These are phyloP conservation scores for Penicillium malachiteum DNA, from an alignment of 495 filamentous ascomycete species.

Conservation along the genomic window DNA sequence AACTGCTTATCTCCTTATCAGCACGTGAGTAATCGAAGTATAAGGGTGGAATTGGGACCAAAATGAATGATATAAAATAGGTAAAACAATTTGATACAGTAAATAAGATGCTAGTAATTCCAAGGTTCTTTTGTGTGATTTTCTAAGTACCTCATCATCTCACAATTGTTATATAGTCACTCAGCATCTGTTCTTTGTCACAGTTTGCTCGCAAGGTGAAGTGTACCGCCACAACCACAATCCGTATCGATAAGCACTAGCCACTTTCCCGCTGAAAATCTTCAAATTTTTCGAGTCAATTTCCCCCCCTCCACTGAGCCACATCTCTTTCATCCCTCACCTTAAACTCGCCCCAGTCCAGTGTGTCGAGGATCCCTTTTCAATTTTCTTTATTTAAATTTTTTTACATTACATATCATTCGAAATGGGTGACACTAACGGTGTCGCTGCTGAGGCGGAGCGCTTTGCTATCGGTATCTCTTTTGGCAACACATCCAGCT, in stretches of 20 bases:
- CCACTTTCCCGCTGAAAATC: slow-evolving; percentile 33
- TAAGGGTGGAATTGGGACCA: too few species aligned
- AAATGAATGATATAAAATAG: not conserved
- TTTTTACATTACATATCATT: slow-evolving; percentile 2
- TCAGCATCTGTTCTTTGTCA: too few species aligned
- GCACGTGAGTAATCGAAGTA: slow-evolving; percentile 14
- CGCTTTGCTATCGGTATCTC: slow-evolving; percentile 88
- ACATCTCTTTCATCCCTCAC: slow-evolving; percentile 15
- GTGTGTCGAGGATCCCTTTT: slow-evolving; percentile 15
- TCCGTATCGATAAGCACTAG: slow-evolving; percentile 42
- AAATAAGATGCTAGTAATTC: too few species aligned
- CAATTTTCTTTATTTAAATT: too few species aligned
- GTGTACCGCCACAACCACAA: slow-evolving; percentile 37
- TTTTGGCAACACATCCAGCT: slow-evolving; percentile 97
- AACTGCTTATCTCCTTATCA: slow-evolving; percentile 18
- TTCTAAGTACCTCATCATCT: too few species aligned
- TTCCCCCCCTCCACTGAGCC: slow-evolving; percentile 26
- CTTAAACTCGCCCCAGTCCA: slow-evolving; percentile 12
- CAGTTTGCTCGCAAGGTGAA: not conserved
- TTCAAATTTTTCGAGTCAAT: slow-evolving; percentile 30
- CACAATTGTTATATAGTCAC: too few species aligned
- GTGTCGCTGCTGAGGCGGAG: slow-evolving; percentile 48
- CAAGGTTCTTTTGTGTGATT: too few species aligned
- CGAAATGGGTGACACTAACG: slow-evolving; percentile 56
- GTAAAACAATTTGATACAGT: not conserved